A percentile compares a stretch with the other conserved stretches of the same genome.
phyloP scores from a whole-genome alignment of 2,329 filamentous ascomycete species.

The Diplodia intermedia region DNA sequence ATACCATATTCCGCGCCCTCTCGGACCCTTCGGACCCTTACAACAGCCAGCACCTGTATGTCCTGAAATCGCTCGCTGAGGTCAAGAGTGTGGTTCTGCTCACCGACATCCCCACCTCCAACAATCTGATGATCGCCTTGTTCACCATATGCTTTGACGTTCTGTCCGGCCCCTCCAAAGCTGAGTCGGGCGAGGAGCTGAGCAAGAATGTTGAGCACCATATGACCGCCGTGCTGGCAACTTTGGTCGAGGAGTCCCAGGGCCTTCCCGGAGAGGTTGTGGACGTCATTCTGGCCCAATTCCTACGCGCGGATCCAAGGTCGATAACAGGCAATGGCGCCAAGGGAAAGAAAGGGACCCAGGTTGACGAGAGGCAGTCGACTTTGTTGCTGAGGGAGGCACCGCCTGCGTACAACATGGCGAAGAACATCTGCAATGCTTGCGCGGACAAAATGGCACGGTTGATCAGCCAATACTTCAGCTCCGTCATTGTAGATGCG shows the following conservation, averaged over 20 bases:
- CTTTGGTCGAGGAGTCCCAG: constrained; percentile 83
- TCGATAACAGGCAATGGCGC: constrained; percentile 49
- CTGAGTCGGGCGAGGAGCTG: constrained; percentile 78
- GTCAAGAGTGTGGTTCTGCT: constrained; percentile 94
- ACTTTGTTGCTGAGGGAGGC: constrained; percentile 86
- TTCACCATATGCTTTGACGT: constrained; percentile 94
- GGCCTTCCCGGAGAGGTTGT: constrained; percentile 81
- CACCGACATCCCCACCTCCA: constrained; percentile 82
- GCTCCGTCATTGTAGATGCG: constrained; percentile 93
- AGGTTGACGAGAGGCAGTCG: constrained; percentile 75
- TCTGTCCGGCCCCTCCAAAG: constrained; percentile 77
- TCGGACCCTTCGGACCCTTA: constrained; percentile 88
- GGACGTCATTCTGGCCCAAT: constrained; percentile 94
- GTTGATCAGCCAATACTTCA: constrained; percentile 95
- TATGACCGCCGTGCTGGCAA: constrained; percentile 84
- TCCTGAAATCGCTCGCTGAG: constrained; percentile 85
- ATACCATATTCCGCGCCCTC: constrained; percentile 81
- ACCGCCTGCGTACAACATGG: constrained; percentile 94
- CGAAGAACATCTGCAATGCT: constrained; percentile 88
- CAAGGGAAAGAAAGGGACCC: constrained; percentile 61
- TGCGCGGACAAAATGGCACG: constrained; percentile 94
- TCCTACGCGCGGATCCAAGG: constrained; percentile 82
- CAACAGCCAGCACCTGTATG: constrained; percentile 90
- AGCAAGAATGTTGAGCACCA: constrained; percentile 94
- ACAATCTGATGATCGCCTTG: constrained; percentile 75